Conservation (phyloP, 139 green algal species). For the Micromonas commoda region DNA sequence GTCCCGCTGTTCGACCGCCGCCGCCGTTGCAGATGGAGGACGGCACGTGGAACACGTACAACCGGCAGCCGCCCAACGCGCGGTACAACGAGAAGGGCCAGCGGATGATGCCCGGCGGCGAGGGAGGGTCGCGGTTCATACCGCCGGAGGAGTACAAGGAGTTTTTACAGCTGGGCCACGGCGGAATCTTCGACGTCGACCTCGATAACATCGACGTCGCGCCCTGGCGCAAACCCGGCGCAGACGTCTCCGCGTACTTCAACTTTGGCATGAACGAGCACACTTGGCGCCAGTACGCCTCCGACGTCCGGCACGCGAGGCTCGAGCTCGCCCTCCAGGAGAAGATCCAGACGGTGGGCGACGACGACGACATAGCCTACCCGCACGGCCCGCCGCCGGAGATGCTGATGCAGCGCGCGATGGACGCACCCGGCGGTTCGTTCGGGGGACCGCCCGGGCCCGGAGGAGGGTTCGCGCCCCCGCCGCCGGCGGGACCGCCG, state of each 20-base stretch:
- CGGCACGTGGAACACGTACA: constrained; percentile 10
- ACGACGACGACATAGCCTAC: background rate
- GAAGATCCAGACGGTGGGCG: background rate
- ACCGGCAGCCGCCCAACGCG: constrained; percentile 7
- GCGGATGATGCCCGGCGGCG: constrained; percentile 10
- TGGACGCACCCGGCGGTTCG: no score
- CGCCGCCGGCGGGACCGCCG: no score
- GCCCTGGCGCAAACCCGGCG: constrained; percentile 33
- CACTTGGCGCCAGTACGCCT: constrained; percentile 36
- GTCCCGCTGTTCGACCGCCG: background rate
- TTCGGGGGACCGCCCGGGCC: no score
- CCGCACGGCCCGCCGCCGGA: background rate
- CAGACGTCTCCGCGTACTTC: constrained; percentile 43
- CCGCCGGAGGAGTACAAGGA: constrained; percentile 29
- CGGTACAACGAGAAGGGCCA: constrained; percentile 12
- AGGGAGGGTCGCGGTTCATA: constrained; percentile 20
- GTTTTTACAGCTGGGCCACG: constrained; percentile 22
- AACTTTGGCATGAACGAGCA: constrained; percentile 44
- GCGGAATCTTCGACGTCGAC: constrained; percentile 40
- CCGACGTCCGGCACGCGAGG: background rate
- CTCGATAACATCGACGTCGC: constrained; percentile 39
- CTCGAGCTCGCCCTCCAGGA: background rate
- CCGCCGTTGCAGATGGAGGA: background rate
- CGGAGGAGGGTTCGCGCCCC: no score
- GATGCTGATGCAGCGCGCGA: background rate